Evolutionary conservation across 192 early-diverging fungal genomes (phyloP).

Genomic region (Lunasporangiospora selenospora): DNA sequence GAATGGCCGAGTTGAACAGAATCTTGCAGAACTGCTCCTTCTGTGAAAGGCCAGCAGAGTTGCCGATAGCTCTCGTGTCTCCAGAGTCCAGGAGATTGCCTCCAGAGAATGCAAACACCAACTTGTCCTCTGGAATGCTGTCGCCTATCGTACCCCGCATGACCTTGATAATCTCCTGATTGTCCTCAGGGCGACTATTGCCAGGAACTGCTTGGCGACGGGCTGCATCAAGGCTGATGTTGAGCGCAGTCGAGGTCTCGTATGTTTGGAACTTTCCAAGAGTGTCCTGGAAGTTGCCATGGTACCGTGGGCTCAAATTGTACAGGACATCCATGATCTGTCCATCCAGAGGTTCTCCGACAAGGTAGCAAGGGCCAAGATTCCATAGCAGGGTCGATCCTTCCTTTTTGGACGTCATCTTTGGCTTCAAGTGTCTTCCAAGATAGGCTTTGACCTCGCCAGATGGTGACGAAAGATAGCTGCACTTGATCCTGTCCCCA

Average conservation of each 20-base stretch:
- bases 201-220: slow-evolving; percentile 44
- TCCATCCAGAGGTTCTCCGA: slow-evolving; percentile 65
- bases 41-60: slow-evolving; percentile 27
- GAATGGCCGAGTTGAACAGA: slow-evolving; percentile 61
- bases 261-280: slow-evolving; percentile 71
- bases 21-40: slow-evolving; percentile 44
- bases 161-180: slow-evolving; percentile 60
- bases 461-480: slow-evolving; percentile 57
- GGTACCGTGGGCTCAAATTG: slow-evolving; percentile 70
- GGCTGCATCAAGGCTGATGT: slow-evolving; percentile 53
- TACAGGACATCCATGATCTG: slow-evolving; percentile 66
- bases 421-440: slow-evolving; percentile 49
- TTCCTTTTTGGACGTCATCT: slow-evolving; percentile 33
- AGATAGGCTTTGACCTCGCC: slow-evolving; percentile 49
- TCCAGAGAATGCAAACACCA: slow-evolving; percentile 66
- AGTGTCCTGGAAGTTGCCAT: slow-evolving; percentile 68
- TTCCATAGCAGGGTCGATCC: slow-evolving; percentile 59
- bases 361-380: slow-evolving; percentile 69
- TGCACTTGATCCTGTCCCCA: slow-evolving; percentile 59
- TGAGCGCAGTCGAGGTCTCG: slow-evolving; percentile 64
- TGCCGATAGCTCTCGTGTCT: slow-evolving; percentile 44
- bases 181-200: slow-evolving; percentile 49
- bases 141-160: slow-evolving; percentile 58
- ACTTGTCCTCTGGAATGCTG: slow-evolving; percentile 65
- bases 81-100: slow-evolving; percentile 53